phyloP scores from a whole-genome alignment of 352 stramenopile species.

The Phytophthora hibernalis region DNA sequence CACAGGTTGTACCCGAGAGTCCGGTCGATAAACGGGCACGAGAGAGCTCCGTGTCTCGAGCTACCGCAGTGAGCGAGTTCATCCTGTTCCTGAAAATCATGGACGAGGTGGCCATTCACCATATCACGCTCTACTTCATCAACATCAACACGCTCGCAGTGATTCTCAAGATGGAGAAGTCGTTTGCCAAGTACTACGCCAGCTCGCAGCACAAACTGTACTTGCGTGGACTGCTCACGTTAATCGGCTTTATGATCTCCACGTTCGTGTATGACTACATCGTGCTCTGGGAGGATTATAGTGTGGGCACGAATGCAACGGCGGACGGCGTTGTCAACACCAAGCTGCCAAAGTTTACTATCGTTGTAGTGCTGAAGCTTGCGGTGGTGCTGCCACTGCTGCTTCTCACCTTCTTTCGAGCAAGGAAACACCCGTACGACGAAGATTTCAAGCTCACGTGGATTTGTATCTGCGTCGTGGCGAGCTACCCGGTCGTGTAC shows the following conservation, averaged over 20 bases:
- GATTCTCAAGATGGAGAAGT: conserved; percentile 81
- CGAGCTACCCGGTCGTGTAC: conserved; percentile 77
- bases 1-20: conserved; percentile 48
- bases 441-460: conserved; percentile 78
- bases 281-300: conserved; percentile 66
- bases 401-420: conserved; percentile 72
- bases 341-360: conserved; percentile 68
- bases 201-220: conserved; percentile 74
- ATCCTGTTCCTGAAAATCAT: conserved; percentile 84
- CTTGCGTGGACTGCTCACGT: conserved; percentile 57
- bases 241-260: conserved; percentile 74
- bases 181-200: conserved; percentile 82
- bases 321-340: conserved; percentile 22
- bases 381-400: conserved; percentile 68
- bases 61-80: conserved; percentile 73
- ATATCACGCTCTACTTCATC: conserved; percentile 84
- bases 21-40: conserved; percentile 43
- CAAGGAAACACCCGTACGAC: conserved; percentile 62
- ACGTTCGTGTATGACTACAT: conserved; percentile 83
- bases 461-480: conserved; percentile 66
- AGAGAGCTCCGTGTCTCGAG: conserved; percentile 60
- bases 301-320: conserved; percentile 39
- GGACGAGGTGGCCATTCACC: conserved; percentile 84
- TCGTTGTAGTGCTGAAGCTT: conserved; percentile 72
- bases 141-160: conserved; percentile 73